phyloP scores from a whole-genome alignment of 108 stramenopile genomes.

The Nannochloropsis oceanica region DNA sequence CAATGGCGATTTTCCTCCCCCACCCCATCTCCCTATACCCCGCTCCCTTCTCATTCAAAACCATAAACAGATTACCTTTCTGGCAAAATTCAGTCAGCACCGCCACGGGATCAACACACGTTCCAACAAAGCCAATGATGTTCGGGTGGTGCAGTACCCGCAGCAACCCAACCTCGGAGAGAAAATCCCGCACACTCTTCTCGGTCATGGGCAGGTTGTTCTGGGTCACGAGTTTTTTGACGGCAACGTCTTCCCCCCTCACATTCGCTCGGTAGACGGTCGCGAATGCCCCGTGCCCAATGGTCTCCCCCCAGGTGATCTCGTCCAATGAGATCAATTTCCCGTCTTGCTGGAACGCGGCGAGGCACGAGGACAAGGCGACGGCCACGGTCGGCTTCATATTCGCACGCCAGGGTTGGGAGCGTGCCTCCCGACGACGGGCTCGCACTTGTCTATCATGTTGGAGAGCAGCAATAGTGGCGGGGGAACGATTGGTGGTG shows the following conservation, averaged over 20 bases:
- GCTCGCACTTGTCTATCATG: neutral
- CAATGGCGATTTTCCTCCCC: neutral
- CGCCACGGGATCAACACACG: neutral
- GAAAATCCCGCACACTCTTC: constrained; percentile 8
- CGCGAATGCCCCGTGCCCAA: constrained; percentile 38
- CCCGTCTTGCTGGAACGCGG: neutral
- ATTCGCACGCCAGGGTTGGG: neutral
- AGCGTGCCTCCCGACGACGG: neutral
- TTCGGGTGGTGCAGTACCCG: constrained; percentile 6
- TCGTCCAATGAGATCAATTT: neutral
- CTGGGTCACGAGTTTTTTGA: constrained; percentile 7
- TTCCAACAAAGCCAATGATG: constrained; percentile 3
- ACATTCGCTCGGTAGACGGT: constrained; percentile 27
- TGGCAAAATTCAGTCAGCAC: constrained; percentile 12
- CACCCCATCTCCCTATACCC: neutral
- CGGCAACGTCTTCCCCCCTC: neutral
- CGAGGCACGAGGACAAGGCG: neutral
- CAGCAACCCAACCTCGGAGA: constrained; percentile 1
- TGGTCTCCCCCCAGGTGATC: neutral
- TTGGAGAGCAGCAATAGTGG: neutral
- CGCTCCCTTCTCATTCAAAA: neutral
- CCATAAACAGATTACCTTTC: constrained; percentile 4
- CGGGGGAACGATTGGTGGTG: neutral
- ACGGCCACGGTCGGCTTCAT: neutral
- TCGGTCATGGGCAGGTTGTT: constrained; percentile 1